Evolutionary conservation across 768 basidiomycete genomes (phyloP), one percentile per base, ranked within the genome.

Genomic region (Trametes coccinea): DNA sequence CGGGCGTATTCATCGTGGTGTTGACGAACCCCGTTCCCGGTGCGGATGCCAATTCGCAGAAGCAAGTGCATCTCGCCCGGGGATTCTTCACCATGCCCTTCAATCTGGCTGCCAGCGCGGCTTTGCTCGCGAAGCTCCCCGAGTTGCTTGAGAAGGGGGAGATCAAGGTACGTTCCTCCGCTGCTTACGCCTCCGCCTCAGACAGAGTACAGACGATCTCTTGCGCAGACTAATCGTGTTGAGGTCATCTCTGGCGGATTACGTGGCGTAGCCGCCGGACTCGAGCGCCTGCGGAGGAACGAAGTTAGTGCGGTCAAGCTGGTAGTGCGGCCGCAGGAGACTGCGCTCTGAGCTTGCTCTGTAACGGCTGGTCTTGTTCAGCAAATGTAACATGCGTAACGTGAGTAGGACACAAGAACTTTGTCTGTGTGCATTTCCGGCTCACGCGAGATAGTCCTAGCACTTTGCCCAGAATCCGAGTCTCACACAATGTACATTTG

Each of bases 271-370:
- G 37, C 53, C 4, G 61, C 33, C 7, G 71, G 70, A 4, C 40
- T 73, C 27, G 51, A 67, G 44, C 49, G 67, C 34, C 31, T 71
- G 37, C 53, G 64, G 22, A 59, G 59, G 30, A 51, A 66, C 29
- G 44, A 61, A 33, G 70, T 72, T 48, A 71, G 71, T 41, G 71
- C 60, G 13, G 48, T 47, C 11, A 73, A 73, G 57, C 61, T 73
- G 13, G 60, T 73, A 7, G 71, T 60, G 10, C 60, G 56, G 14
- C 70, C 71, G 11, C 56, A 53, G 33, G 72, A 73, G 49, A 71
- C 68, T 4, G 46, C 31, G 5, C 22, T 27, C 27, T 69, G 53
- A 58, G 43, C 5, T 17, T 52, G 14, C 33, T 7, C 48, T n/a
- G n/a, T n/a, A n/a, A n/a, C n/a, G n/a, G n/a, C n/a, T n/a, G n/a